Conservation (phyloP, 2,329 filamentous ascomycete genomes). For the Coleophoma crateriformis region DNA sequence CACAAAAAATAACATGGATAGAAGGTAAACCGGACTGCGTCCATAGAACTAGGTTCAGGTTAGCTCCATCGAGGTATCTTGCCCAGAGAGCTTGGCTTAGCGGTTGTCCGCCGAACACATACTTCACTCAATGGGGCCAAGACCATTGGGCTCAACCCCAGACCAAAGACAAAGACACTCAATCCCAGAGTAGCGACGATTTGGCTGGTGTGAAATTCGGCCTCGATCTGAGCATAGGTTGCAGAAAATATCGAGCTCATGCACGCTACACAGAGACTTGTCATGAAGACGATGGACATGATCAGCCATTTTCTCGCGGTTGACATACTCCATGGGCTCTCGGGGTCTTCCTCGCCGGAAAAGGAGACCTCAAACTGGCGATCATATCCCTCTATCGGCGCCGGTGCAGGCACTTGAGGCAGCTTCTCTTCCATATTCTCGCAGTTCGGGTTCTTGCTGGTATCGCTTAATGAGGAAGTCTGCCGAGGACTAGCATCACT, state of each 20-base stretch:
- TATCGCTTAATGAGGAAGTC: no score
- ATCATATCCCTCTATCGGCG: no score
- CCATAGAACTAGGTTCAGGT: slow-evolving; percentile 61
- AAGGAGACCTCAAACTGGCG: no score
- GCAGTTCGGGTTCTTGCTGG: no score
- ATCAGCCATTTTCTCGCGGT: slow-evolving; percentile 72
- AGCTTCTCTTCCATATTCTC: no score
- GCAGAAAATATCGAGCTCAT: slow-evolving; percentile 82
- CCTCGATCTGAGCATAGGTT: slow-evolving; percentile 71
- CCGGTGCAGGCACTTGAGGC: no score
- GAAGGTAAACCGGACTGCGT: slow-evolving; percentile 72
- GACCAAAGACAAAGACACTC: slow-evolving; percentile 76
- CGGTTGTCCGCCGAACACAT: not conserved
- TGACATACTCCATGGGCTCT: slow-evolving; percentile 67
- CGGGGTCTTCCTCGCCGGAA: slow-evolving; percentile 58
- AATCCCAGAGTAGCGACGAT: slow-evolving; percentile 75
- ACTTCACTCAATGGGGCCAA: slow-evolving; percentile 46
- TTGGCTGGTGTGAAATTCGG: slow-evolving; percentile 66
- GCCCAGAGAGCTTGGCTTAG: no score
- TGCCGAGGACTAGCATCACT: no score
- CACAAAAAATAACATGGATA: slow-evolving; percentile 67
- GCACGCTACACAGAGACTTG: slow-evolving; percentile 82
- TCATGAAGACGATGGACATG: slow-evolving; percentile 63
- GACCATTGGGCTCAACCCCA: slow-evolving; percentile 52
- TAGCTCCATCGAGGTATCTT: slow-evolving; percentile 1